phyloP scores from a whole-genome alignment of 306 rosid genomes.

The Cicer cuneatum region DNA sequence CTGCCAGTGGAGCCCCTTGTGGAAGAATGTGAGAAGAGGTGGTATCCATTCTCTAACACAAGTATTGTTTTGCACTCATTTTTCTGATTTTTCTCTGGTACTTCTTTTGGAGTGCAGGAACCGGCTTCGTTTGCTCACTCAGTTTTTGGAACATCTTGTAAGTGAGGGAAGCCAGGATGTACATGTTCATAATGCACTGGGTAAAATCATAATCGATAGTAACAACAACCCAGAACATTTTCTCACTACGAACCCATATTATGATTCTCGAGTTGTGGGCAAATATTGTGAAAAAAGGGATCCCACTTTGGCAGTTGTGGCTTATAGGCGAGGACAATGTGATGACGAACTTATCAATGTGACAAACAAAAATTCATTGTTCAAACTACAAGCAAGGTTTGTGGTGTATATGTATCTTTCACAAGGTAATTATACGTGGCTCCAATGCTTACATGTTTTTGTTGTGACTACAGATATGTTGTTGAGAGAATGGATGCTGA shows the following conservation, averaged over 20 bases:
- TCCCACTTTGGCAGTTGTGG: constrained; percentile 98
- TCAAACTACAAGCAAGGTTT: constrained; percentile 98
- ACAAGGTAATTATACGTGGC: constrained; percentile 23
- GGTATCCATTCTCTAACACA: constrained; percentile 36
- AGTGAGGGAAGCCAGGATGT: constrained; percentile 99
- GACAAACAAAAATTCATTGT: constrained; percentile 92
- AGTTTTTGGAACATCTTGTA: constrained; percentile 98
- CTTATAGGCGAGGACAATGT: constrained; percentile 96
- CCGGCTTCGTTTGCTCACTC: constrained; percentile 94
- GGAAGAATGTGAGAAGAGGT: constrained; percentile 99
- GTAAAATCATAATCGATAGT: constrained; percentile 98
- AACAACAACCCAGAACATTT: constrained; percentile 98
- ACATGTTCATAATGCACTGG: constrained; percentile 97
- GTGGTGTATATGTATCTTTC: constrained; percentile 46
- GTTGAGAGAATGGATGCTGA: constrained; percentile 99
- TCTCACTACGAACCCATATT: constrained; percentile 98
- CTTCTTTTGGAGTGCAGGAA: constrained; percentile 63
- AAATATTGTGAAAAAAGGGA: constrained; percentile 99
- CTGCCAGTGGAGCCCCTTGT: constrained; percentile 99
- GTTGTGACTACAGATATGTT: constrained; percentile 73
- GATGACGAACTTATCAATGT: constrained; percentile 97
- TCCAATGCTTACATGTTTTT: constrained; percentile 36
- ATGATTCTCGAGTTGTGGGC: constrained; percentile 99
- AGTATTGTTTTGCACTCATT: constrained; percentile 8
- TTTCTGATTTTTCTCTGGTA: constrained; percentile 38